Percentiles rank a stretch among this genome's conserved stretches.
Conservation (phyloP, 257 asterid species). For the Schizonepeta tenuifolia region DNA sequence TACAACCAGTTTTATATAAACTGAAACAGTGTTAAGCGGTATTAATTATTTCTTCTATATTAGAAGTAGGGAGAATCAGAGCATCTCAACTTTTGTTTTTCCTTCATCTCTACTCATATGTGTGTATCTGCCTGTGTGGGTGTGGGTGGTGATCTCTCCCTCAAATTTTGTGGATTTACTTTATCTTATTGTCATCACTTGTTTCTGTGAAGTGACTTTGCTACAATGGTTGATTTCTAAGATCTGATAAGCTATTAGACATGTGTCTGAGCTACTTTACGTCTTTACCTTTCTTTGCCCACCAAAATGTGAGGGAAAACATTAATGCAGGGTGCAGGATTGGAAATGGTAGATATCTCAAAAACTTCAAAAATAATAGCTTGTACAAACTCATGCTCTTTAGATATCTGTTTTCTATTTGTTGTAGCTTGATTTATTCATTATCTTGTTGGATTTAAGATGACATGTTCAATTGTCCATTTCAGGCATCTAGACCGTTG, state of each 20-base stretch:
- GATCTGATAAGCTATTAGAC: slow-evolving; percentile 13
- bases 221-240: slow-evolving; percentile 9
- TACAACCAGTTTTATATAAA: not conserved
- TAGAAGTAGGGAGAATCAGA: not conserved
- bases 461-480: slow-evolving; percentile 43
- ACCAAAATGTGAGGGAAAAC: not conserved
- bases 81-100: not conserved
- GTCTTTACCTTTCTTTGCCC: not conserved
- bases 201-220: not conserved
- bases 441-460: slow-evolving; percentile 33
- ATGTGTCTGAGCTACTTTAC: not conserved
- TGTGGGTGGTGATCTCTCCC: not conserved
- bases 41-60: not conserved
- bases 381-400: slow-evolving; percentile 22
- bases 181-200: not conserved
- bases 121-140: not conserved
- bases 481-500: slow-evolving; percentile 95
- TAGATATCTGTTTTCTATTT: slow-evolving; percentile 17
- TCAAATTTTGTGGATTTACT: not conserved
- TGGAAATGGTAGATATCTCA: not conserved
- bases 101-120: not conserved
- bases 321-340: not conserved
- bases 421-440: slow-evolving; percentile 22
- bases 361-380: not conserved
- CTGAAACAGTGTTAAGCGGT: not conserved